Conservation (phyloP, 345 rosid species). For the Cardamine resedifolia region DNA sequence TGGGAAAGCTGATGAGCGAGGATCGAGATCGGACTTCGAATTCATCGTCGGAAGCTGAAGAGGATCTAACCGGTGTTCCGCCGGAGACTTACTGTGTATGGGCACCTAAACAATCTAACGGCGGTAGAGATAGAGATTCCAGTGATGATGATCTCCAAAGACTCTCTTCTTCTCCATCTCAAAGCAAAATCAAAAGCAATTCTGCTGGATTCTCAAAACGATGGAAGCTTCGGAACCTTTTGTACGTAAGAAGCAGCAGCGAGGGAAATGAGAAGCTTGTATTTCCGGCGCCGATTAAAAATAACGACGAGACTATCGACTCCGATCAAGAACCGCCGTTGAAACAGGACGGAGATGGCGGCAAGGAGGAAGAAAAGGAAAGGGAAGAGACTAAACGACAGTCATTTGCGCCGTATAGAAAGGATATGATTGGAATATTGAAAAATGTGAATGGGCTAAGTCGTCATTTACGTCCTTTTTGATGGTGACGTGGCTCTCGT, state of each 20-base stretch:
- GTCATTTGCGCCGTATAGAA: constrained; percentile 49
- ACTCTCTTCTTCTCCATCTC: constrained; percentile 35
- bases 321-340: background rate
- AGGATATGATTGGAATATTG: constrained; percentile 54
- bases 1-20: constrained; percentile 58
- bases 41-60: constrained; percentile 56
- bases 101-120: constrained; percentile 45
- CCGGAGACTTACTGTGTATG: constrained; percentile 71
- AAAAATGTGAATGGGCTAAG: constrained; percentile 50
- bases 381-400: constrained; percentile 46
- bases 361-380: constrained; percentile 25
- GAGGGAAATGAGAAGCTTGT: constrained; percentile 55
- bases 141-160: constrained; percentile 3
- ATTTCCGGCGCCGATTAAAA: constrained; percentile 43
- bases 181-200: constrained; percentile 52
- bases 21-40: constrained; percentile 45
- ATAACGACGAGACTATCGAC: background rate
- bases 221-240: constrained; percentile 63
- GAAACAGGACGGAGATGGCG: background rate
- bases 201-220: constrained; percentile 64
- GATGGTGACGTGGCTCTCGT: constrained; percentile 42
- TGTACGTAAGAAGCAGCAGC: constrained; percentile 50
- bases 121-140: background rate
- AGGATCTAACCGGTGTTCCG: constrained; percentile 49
- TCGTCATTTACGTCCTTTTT: constrained; percentile 59